Evolutionary conservation across 1,284 basidiomycete genomes (phyloP).

Genomic region (Taiwanofungus camphoratus): DNA sequence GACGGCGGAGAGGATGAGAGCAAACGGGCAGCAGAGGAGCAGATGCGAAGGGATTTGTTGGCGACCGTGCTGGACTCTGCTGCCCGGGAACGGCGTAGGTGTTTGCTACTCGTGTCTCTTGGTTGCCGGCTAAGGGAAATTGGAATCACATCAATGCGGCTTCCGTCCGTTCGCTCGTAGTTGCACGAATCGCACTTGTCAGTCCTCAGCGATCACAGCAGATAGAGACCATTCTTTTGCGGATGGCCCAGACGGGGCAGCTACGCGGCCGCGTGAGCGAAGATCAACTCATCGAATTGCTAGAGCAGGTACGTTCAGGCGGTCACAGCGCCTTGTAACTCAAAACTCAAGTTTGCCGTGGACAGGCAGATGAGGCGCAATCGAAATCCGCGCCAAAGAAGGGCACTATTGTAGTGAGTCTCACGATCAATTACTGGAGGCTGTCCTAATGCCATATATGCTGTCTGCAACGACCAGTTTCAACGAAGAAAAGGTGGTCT

Average conservation of each 20-base stretch:
- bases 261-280: slow-evolving; percentile 83
- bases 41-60: slow-evolving; percentile 77
- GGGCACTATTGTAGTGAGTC: slow-evolving; percentile 64
- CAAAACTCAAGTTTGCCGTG: slow-evolving; percentile 1
- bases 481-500: slow-evolving; percentile 62
- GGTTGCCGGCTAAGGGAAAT: not conserved
- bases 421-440: not conserved
- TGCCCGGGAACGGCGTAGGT: slow-evolving; percentile 89
- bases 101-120: not conserved
- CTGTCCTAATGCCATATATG: too few relatives aligned
- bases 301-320: slow-evolving; percentile 82
- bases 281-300: slow-evolving; percentile 82
- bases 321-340: not conserved
- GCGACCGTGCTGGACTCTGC: slow-evolving; percentile 83
- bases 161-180: slow-evolving; percentile 33
- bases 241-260: slow-evolving; percentile 94
- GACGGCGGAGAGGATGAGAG: slow-evolving; percentile 43
- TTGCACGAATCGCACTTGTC: slow-evolving; percentile 90
- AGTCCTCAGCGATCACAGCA: slow-evolving; percentile 83
- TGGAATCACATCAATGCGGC: not conserved
- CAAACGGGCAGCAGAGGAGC: slow-evolving; percentile 60
- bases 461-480: slow-evolving; percentile 42
- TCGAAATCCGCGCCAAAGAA: slow-evolving; percentile 50
- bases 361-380: slow-evolving; percentile 62
- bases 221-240: slow-evolving; percentile 80